Conservation (phyloP, 345 rosid genomes). For the Iberis pinnata region DNA sequence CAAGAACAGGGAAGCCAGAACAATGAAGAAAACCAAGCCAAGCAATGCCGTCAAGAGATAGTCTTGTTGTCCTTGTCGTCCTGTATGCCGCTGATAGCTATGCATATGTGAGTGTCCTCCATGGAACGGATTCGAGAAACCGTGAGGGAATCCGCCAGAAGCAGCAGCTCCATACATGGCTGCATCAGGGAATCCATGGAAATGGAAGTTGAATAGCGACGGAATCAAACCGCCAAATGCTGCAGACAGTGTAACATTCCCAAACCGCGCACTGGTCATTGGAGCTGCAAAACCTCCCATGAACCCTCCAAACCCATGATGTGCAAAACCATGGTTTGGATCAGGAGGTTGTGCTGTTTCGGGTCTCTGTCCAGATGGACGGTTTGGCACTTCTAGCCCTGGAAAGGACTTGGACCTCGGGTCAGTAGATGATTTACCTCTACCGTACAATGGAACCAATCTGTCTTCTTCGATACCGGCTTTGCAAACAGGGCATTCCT, state of each 20-base stretch:
- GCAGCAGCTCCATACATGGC: constrained; percentile 64
- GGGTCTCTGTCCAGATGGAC: constrained; percentile 96
- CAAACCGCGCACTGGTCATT: constrained; percentile 58
- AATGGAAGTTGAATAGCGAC: constrained; percentile 68
- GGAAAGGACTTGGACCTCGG: constrained; percentile 87
- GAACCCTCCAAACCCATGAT: constrained; percentile 73
- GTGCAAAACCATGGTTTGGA: constrained; percentile 54
- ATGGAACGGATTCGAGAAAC: constrained; percentile 60
- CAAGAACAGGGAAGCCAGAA: constrained; percentile 51
- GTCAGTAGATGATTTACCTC: constrained; percentile 78
- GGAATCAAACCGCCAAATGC: constrained; percentile 90
- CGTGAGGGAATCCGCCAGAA: constrained; percentile 56
- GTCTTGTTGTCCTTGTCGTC: constrained; percentile 73
- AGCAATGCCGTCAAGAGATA: constrained; percentile 57
- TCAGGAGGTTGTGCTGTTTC: constrained; percentile 90
- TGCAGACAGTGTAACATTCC: constrained; percentile 71
- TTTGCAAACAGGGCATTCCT: constrained; percentile 94
- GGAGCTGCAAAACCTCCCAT: constrained; percentile 87
- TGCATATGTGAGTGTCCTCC: constrained; percentile 56
- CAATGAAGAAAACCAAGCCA: constrained; percentile 43
- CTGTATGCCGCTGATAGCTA: constrained; percentile 47
- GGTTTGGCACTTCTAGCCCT: constrained; percentile 72
- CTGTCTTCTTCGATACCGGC: constrained; percentile 80
- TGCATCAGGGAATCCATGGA: constrained; percentile 78
- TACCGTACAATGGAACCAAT: constrained; percentile 88